These are phyloP conservation scores for Psilocybe sp. DNA, from an alignment of 768 basidiomycete species.

Conservation along the genomic window DNA sequence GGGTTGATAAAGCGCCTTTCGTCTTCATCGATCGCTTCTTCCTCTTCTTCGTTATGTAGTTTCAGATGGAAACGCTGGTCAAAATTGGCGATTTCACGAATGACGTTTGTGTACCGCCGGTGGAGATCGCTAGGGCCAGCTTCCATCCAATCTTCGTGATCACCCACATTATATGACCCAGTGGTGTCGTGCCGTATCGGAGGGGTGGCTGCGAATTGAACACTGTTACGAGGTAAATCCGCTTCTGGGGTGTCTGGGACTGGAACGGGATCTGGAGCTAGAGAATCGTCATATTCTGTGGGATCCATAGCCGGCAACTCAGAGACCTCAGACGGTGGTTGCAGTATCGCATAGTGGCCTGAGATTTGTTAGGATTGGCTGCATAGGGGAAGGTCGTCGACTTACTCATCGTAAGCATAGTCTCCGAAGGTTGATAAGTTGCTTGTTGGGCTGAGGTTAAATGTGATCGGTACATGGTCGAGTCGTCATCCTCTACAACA, in stretches of 20 bases:
- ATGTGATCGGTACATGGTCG: no score
- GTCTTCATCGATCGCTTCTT: constrained; percentile 58
- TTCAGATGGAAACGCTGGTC: constrained; percentile 33
- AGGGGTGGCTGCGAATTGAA: neutral
- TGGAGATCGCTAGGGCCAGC: constrained; percentile 20
- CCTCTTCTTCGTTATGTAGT: constrained; percentile 43
- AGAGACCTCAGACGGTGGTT: constrained; percentile 10
- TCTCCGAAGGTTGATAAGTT: no score
- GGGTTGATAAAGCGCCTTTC: constrained; percentile 85
- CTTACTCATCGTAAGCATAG: no score
- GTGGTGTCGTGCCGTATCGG: constrained; percentile 3
- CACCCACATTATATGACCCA: constrained; percentile 8
- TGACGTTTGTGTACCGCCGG: constrained; percentile 25
- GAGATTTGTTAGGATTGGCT: neutral
- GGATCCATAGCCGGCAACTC: constrained; percentile 6
- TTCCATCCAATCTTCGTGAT: constrained; percentile 13
- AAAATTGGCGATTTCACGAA: constrained; percentile 27
- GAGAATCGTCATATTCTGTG: neutral
- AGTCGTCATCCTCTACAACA: neutral
- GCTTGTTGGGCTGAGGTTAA: no score
- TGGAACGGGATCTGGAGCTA: constrained; percentile 1
- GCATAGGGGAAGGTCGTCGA: no score
- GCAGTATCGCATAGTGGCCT: constrained; percentile 16
- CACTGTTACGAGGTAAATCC: neutral
- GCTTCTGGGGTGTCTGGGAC: neutral